A percentile compares a stretch with the other conserved stretches of the same genome.
These are phyloP conservation scores for Micromonas commoda DNA, from an alignment of 139 green algal species.

Conservation along the genomic window DNA sequence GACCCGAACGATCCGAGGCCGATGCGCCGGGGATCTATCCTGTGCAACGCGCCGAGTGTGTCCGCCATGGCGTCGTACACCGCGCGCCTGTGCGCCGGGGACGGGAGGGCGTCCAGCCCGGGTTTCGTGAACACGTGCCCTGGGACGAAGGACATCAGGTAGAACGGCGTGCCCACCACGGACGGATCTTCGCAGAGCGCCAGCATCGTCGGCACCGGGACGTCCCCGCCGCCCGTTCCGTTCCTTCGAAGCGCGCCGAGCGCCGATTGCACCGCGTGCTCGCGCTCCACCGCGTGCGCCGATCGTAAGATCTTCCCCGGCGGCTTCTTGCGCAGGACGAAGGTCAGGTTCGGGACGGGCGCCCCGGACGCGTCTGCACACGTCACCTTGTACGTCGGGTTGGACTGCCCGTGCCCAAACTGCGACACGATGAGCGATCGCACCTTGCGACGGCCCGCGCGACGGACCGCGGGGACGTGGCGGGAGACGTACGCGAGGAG, in stretches of 20 bases:
- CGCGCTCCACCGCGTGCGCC: conserved; percentile 89
- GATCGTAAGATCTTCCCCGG: conserved; percentile 78
- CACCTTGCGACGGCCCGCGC: background rate
- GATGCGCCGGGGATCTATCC: conserved; percentile 45
- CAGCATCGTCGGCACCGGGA: conserved; percentile 76
- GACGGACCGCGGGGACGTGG: background rate
- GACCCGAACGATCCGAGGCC: conserved; percentile 62
- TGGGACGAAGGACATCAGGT: conserved; percentile 78
- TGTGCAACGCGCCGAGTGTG: conserved; percentile 78
- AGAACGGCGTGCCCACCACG: conserved; percentile 91
- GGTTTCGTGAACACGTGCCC: conserved; percentile 71
- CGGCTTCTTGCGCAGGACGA: conserved; percentile 94
- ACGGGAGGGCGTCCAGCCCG: conserved; percentile 51
- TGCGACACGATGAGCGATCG: conserved; percentile 44
- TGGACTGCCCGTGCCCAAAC: conserved; percentile 85
- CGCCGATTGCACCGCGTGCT: conserved; percentile 62
- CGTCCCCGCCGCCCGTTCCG: conserved; percentile 31
- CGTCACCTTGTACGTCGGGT: conserved; percentile 85
- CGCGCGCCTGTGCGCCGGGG: conserved; percentile 24
- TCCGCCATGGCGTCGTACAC: conserved; percentile 53
- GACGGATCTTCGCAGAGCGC: conserved; percentile 62
- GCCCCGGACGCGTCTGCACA: background rate
- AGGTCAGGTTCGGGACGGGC: background rate
- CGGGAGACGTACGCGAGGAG: background rate
- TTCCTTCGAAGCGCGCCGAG: conserved; percentile 44